Evolutionary conservation across 106 monocot genomes (phyloP).

Genomic region (Xerophyta viscosa): DNA sequence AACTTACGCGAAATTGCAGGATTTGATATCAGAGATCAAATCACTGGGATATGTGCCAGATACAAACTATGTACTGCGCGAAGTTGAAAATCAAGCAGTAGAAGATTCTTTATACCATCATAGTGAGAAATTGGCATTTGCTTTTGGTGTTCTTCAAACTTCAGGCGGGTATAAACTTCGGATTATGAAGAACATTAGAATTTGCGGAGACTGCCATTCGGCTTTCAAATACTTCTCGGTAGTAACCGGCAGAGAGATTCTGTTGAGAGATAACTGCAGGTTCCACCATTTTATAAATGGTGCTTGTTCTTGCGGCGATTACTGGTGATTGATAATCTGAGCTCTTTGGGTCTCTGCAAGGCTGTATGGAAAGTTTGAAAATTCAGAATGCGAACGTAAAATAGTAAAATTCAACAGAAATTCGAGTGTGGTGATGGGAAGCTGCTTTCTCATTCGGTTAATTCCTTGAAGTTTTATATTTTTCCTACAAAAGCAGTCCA

Average conservation of each 20-base stretch:
- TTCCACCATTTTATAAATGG: slow-evolving; percentile 22
- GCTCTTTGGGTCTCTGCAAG: too few species aligned
- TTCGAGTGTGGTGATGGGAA: too few species aligned
- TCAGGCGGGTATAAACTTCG: slow-evolving; percentile 8
- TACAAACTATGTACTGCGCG: slow-evolving; percentile 11
- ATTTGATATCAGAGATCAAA: slow-evolving; percentile 11
- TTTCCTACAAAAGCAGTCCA: too few species aligned
- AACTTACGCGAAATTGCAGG: slow-evolving; percentile 10
- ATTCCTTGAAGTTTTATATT: too few species aligned
- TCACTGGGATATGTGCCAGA: slow-evolving; percentile 12
- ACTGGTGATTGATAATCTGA: slow-evolving; percentile 16
- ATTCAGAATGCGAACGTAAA: too few species aligned
- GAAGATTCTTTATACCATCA: slow-evolving; percentile 21
- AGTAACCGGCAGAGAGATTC: slow-evolving; percentile 17
- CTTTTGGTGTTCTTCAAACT: slow-evolving; percentile 15
- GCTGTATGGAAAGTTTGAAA: too few species aligned
- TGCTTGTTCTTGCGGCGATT: slow-evolving; percentile 23
- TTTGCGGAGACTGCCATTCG: too few species aligned
- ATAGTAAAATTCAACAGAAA: too few species aligned
- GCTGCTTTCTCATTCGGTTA: too few species aligned
- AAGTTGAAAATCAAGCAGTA: slow-evolving; percentile 7
- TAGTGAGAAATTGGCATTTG: slow-evolving; percentile 24
- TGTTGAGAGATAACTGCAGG: slow-evolving; percentile 18
- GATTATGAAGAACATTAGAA: slow-evolving; percentile 23
- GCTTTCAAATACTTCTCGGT: slow-evolving; percentile 22